Base-by-base conservation (phyloP, 495 filamentous ascomycete species). In the Penicillium lividum region DNA sequence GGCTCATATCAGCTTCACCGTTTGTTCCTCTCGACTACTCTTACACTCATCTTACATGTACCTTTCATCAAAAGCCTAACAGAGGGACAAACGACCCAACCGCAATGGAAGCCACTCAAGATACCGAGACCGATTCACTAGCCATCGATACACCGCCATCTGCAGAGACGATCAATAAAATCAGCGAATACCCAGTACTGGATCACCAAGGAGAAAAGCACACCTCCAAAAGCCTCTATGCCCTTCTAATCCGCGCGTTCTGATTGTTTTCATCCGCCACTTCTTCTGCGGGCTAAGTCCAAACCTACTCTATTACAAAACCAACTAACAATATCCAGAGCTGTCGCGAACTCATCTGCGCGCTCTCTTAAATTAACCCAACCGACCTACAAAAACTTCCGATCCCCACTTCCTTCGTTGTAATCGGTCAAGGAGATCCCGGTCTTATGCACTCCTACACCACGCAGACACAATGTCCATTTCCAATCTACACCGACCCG, bases 201-300 rank as follows among this genome's bases (percentile, higher is more conserved):
- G 89, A 90, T 63, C 72, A 74, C 33, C 69, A 89, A 46, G 86
- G 88, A 13, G 84, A 85, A 49, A 67, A 77, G 3, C 73, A 79
- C 44, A 75, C 83, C 4, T 94, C 93, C 77, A 84, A 84, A 66
- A 85, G 78, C 54, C 69, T 94, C 22, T 92, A 90, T 64, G 76
- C 7, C 69, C 73, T n/a, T 68, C 73, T 0, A 69, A 81, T 11
- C 72, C 78, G 2, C 75, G 86, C 7, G 86, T 90, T 1, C 75
- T 94, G 30, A 68, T 95, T 16, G 84, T 95, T 51, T 96, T 96
- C 64, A 81, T 96, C 46, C 82, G 92, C 25, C 91, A 96, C 72
- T 96, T 96, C 76, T 93, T 90, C 79, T 96, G 92, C 64, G 90
- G 91, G 3, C 90, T 90, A 79, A 74, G 91, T 77, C 57, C 9